phyloP scores from a whole-genome alignment of 495 filamentous ascomycete species.

The Neurospora hispaniola region DNA sequence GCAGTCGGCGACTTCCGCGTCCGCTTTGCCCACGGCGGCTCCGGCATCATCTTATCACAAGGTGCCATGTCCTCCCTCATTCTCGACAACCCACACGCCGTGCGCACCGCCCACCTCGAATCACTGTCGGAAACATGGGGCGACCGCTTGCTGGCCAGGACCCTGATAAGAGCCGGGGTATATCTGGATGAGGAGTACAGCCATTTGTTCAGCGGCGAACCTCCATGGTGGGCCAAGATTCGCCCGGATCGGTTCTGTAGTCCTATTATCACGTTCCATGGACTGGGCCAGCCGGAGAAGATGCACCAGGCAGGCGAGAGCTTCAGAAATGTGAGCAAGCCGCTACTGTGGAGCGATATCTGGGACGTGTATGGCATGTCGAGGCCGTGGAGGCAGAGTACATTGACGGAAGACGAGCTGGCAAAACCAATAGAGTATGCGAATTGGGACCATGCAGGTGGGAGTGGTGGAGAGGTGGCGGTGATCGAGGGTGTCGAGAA shows the following conservation, averaged over 20 bases:
- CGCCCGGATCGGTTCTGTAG: slow-evolving; percentile 30
- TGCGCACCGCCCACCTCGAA: slow-evolving; percentile 22
- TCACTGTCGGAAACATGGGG: slow-evolving; percentile 31
- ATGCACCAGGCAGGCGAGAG: slow-evolving; percentile 27
- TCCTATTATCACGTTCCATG: slow-evolving; percentile 32
- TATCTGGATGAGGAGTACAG: slow-evolving; percentile 34
- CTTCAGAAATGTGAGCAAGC: slow-evolving; percentile 23
- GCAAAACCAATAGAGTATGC: slow-evolving; percentile 15
- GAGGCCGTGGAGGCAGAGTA: slow-evolving; percentile 20
- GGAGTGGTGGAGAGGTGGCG: slow-evolving; percentile 20
- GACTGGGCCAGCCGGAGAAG: slow-evolving; percentile 18
- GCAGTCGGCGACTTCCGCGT: slow-evolving; percentile 35
- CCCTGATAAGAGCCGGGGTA: slow-evolving; percentile 28
- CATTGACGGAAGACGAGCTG: slow-evolving; percentile 18
- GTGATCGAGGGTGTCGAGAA: slow-evolving; percentile 16
- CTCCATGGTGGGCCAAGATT: slow-evolving; percentile 30
- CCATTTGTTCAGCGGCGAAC: slow-evolving; percentile 37
- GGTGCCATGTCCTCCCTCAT: slow-evolving; percentile 28
- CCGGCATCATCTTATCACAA: slow-evolving; percentile 32
- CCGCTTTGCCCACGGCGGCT: slow-evolving; percentile 40
- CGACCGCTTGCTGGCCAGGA: slow-evolving; percentile 32
- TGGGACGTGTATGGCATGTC: slow-evolving; percentile 27
- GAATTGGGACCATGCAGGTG: slow-evolving; percentile 28
- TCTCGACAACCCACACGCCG: slow-evolving; percentile 21
- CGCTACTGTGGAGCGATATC: slow-evolving; percentile 30